Evolutionary conservation across 306 rosid genomes (phyloP).

Genomic region (Castanospermum australe): DNA sequence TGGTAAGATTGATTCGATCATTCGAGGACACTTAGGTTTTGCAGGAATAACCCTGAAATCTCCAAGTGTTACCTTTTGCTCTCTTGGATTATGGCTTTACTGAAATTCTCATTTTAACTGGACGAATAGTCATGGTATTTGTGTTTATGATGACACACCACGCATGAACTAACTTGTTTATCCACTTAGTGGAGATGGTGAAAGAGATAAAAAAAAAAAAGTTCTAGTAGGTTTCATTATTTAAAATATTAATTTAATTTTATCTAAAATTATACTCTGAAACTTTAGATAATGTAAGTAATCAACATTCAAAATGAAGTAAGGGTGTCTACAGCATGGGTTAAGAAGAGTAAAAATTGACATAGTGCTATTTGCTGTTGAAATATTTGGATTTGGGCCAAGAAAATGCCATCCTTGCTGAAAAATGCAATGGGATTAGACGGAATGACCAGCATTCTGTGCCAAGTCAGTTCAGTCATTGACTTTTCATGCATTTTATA

Average conservation of each 20-base stretch:
- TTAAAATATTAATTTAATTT: neutral
- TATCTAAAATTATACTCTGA: neutral
- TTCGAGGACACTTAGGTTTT: neutral
- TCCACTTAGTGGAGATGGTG: neutral
- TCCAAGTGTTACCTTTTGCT: slow-evolving; percentile 3
- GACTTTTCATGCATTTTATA: no score
- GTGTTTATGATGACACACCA: slow-evolving; percentile 8
- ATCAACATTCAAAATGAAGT: neutral
- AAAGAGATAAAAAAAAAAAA: neutral
- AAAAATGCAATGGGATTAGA: no score
- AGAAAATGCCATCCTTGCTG: no score
- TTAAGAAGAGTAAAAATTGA: no score
- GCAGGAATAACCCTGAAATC: neutral
- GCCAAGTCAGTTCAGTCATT: no score
- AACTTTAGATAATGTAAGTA: neutral
- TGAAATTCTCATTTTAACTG: neutral
- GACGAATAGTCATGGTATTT: neutral
- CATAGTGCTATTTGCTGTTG: no score
- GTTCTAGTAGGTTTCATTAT: neutral
- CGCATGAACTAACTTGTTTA: neutral
- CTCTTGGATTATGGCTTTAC: neutral
- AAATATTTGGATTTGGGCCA: no score
- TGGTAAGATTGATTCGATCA: neutral
- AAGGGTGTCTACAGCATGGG: no score
- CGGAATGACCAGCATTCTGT: no score